phyloP scores from a whole-genome alignment of 2,329 filamentous ascomycete genomes.

The Fusarium longipes region DNA sequence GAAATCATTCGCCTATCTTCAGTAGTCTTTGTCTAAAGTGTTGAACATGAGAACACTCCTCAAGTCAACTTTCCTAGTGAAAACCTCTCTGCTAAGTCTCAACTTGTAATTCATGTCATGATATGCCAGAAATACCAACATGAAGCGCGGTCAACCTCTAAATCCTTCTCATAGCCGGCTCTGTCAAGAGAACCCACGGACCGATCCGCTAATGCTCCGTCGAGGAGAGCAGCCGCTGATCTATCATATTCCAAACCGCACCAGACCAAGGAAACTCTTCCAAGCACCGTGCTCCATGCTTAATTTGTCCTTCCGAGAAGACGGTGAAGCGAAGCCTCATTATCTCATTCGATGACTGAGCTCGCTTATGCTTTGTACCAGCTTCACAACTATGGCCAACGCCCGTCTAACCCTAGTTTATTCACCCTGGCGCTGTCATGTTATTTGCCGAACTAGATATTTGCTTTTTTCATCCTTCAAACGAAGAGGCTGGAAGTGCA shows the following conservation, averaged over 20 bases:
- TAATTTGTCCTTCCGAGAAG: neutral
- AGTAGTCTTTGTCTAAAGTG: neutral
- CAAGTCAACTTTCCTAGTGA: neutral
- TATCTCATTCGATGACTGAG: neutral
- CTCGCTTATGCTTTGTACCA: neutral
- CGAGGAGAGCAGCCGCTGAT: neutral
- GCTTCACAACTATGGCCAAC: neutral
- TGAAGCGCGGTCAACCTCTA: neutral
- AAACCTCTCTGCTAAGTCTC: neutral
- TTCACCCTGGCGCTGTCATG: neutral
- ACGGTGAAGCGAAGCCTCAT: neutral
- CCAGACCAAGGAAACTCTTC: neutral
- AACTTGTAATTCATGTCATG: neutral
- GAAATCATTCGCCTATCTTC: neutral
- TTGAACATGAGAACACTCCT: neutral
- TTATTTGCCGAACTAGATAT: neutral
- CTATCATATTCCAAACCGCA: neutral
- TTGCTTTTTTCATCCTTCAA: neutral
- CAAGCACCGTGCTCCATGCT: neutral
- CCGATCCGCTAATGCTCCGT: neutral
- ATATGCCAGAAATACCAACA: neutral
- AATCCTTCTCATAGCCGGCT: neutral
- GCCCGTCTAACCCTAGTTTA: too few species aligned
- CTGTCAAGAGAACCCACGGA: neutral
- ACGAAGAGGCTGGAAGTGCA: neutral